Conservation (phyloP, 768 basidiomycete species). For the Bullera alba region DNA sequence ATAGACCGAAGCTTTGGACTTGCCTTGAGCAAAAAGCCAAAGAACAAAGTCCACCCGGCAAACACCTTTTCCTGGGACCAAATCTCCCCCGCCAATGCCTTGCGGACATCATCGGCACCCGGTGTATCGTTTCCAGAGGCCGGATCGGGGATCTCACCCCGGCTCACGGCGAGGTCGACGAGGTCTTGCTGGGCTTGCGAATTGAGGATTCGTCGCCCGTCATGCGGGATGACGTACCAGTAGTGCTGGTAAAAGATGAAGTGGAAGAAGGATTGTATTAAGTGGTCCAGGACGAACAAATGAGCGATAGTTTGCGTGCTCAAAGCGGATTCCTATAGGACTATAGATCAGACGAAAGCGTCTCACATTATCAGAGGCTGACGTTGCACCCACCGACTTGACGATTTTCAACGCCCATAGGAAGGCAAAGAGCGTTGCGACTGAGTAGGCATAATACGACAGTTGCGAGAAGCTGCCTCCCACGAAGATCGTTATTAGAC, state of each 20-base stretch:
- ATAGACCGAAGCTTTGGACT: background rate
- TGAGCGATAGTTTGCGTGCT: conserved; percentile 84
- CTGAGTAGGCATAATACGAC: conserved; percentile 88
- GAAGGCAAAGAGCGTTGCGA: conserved; percentile 67
- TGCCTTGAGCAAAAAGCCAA: conserved; percentile 53
- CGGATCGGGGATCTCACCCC: conserved; percentile 52
- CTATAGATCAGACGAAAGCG: background rate
- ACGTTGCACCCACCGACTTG: conserved; percentile 59
- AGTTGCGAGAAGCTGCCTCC: conserved; percentile 84
- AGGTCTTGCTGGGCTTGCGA: conserved; percentile 83
- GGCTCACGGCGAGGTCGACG: conserved; percentile 50
- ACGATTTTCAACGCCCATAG: conserved; percentile 84
- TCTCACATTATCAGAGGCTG: background rate
- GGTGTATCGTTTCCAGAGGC: conserved; percentile 47
- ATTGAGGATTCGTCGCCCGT: conserved; percentile 71
- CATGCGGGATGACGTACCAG: conserved; percentile 93
- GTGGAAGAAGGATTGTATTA: conserved; percentile 86
- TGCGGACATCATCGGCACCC: conserved; percentile 62
- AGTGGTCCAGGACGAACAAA: conserved; percentile 82
- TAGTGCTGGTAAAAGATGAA: conserved; percentile 70
- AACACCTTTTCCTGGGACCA: conserved; percentile 86
- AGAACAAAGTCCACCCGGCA: conserved; percentile 65
- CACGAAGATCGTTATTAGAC: conserved; percentile 80
- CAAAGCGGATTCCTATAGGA: conserved; percentile 71
- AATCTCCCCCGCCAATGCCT: conserved; percentile 65